Conservation (phyloP, 257 asterid species). For the Solanum bulbocastanum region DNA sequence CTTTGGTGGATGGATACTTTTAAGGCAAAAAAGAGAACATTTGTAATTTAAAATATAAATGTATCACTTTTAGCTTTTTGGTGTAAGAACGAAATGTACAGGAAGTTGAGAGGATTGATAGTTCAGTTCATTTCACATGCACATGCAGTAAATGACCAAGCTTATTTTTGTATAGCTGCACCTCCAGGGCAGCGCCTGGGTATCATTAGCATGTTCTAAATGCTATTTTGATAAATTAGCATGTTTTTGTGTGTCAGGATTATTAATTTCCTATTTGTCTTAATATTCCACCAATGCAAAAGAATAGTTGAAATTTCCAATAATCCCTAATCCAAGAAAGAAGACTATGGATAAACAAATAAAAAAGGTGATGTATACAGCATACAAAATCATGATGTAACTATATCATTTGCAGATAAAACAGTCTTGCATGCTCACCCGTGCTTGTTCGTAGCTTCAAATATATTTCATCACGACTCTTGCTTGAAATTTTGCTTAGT, state of each 20-base stretch:
- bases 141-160: neutral
- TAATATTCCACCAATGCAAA: neutral
- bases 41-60: neutral
- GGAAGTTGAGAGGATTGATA: neutral
- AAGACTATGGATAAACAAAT: neutral
- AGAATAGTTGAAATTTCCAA: neutral
- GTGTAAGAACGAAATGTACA: neutral
- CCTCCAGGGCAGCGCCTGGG: neutral
- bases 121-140: neutral
- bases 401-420: neutral
- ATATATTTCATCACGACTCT: constrained; percentile 84
- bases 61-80: neutral
- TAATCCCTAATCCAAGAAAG: neutral
- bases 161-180: neutral
- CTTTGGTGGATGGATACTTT: neutral
- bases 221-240: neutral
- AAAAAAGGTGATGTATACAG: neutral
- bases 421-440: constrained; percentile 32
- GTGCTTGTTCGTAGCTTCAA: constrained; percentile 94
- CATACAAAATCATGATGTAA: neutral
- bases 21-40: neutral
- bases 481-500: constrained; percentile 76
- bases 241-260: neutral
- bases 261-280: neutral
- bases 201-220: neutral